Evolutionary conservation across 1,139 yeast species (phyloP), one percentile per base, ranked within the genome.

Genomic region (Yamadazyma dendronema): DNA sequence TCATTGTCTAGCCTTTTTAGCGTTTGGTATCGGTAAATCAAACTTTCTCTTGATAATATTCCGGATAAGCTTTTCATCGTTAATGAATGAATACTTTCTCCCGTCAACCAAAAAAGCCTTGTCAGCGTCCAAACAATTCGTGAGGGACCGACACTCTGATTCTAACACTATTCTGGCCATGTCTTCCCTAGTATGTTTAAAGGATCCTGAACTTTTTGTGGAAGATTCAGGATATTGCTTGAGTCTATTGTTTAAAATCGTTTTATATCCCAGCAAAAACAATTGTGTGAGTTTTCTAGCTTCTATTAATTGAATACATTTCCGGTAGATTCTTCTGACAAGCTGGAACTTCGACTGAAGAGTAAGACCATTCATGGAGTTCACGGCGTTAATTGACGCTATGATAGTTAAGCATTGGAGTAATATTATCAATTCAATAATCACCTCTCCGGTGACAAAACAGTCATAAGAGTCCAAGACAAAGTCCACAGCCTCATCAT

Each of bases 381-480:
- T 58, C 4, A 60, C 46, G 16, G 52, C 42, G 43, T 71, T 59
- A 24, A 74, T 59, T 17, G 61, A 49, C 1, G 62, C 53, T 4
- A 79, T 37, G 2, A 75, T 65, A 0, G 80, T 64, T 5, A 79
- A 50, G 3, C 77, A 63, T 48, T 81, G 84, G 5, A 81, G 42
- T 11, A 83, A 41, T 22, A 82, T 60, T 2, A 72, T 60, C 22
- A 78, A 58, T 52, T 84, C 90, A 22, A 81, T 70, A 13, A 74
- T 60, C 1, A 81, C 67, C 33, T 79, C 85, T 11, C 80, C 78
- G 30, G 77, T 68, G 7, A 48, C 53, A 50, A 74, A 83, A 42
- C 82, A 72, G 49, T 84, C 90, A 57, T 78, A 84, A 0, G 81
- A 67, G 17, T 79, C 84, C 25, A 65, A 52, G 10, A 78, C 57